Evolutionary conservation across 228 moss, liverwort and hornwort genomes (phyloP), one percentile per base, ranked within the genome.

Genomic region (Sphagnum fallax): DNA sequence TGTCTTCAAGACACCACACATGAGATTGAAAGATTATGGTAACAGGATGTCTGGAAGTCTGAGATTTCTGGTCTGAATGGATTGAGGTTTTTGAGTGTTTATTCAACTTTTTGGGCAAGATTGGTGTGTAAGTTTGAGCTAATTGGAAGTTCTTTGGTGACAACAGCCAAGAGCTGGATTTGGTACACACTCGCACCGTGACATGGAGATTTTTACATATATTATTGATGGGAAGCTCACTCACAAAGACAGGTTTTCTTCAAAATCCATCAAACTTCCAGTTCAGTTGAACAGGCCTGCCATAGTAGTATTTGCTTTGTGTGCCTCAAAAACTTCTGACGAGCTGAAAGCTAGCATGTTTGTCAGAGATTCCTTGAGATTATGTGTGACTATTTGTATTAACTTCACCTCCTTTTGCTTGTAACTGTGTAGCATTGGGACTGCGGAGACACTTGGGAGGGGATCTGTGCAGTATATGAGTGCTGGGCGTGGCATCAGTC

Each of bases 381-480:
- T 65, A 14, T n/a, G 10, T 65, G 64, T 10, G 1, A 10, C 18
- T 10, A 10, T 65, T 14, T 18, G 15, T 10, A n/a, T 9, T 11
- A 16, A 18, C 51, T 7, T 32, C 51, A 50, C 1, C 6, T 15
- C 4, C 10, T 55, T 55, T 55, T 55, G 55, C 47, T 53, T 63
- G 6, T 76, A 75, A 70, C 49, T 48, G 63, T 16, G 64, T 67
- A 88, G 93, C 73, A 92, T 92, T 81, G 92, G 96, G 50, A 92
- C 92, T 18, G 81, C 88, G 10, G 96, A 96, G 78, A 80, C 86
- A 1, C 72, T 96, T 72, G 89, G 74, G 18, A 78, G 93, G 66
- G 96, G 93, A 16, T 84, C 93, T 5, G 89, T 88, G 65, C 95
- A 96, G 75, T 96, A 96, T 63, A 91, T 92, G 93, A 96, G 96